Evolutionary conservation across 305 asterid genomes (phyloP), one percentile per base, ranked within the genome.

Genomic region (Vinca major): DNA sequence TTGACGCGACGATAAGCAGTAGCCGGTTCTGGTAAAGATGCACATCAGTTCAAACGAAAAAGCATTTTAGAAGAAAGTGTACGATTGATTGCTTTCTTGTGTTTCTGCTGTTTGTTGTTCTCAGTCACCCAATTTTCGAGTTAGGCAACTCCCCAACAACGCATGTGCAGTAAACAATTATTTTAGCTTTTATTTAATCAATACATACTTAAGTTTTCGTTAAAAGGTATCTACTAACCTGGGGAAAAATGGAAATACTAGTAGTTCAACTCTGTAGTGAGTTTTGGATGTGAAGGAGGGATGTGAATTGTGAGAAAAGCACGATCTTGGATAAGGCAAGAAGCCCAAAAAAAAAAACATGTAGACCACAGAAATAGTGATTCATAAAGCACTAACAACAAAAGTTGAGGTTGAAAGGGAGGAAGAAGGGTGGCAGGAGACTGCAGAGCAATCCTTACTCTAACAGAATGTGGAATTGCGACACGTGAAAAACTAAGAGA

Each of bases 21-120:
- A 61, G 65, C 65, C 7, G 16, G 13, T n/a, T 61, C 48, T 37
- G 21, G 16, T 37, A 61, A 16, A 61, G 48, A 47, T 47, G 21
- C 33, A 63, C 48, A 44, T 20, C 45, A 62, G 53, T 50, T 36
- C 61, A 54, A 49, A 52, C 12, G 74, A 8, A 44, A 70, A 65
- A 43, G 66, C 44, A 68, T 62, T 20, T 41, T 20, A 62, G 67
- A 13, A 62, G 52, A 62, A 39, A 43, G 51, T 9, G 33, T 40
- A 62, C 48, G 4, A 13, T 62, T 26, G 52, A 10, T 11, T 48
- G 2, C 52, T 12, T 45, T 2, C 2, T 48, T 48, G 52, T 3
- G 11, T 48, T 11, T 48, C 52, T 48, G 1, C 52, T 48, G 52
- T 48, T 48, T 48, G 2, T 10, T 1, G n/a, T 48, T 48, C 2